Base-by-base conservation (phyloP, 805 yeast genomes). In the Saccharomycopsis amapae region DNA sequence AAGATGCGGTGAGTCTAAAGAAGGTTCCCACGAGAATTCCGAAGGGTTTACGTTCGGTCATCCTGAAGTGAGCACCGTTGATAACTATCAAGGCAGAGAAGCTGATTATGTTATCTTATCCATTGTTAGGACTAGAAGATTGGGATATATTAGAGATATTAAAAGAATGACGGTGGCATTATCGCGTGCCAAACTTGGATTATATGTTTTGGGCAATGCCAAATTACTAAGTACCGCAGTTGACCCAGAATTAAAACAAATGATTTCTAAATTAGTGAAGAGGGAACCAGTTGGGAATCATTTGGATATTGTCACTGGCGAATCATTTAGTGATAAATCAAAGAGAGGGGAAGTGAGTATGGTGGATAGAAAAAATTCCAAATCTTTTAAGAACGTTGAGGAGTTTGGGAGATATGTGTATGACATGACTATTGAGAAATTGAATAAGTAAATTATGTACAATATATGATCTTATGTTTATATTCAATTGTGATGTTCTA, bases 251-350 rank as follows among this genome's bases (percentile, higher is more conserved):
- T 25, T 40, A 5, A 17, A 32, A 19, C 10, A 31, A 31, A 23
- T 40, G n/a, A 13, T 40, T 40, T 25, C 35, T n/a, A 30, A 32
- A 4, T 24, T 35, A 18, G n/a, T n/a, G n/a, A n/a, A n/a, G n/a
- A n/a, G n/a, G n/a, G n/a, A n/a, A n/a, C n/a, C 23, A 23, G 10
- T 12, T 24, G 2, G 31, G 51, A 57, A 62, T 26, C 55, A 66
- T 57, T 64, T 58, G 45, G 71, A 67, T 45, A 66, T 67, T 42
- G 72, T 67, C 22, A 65, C 70, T 20, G 72, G 72, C 5, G n/a
- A n/a, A n/a, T n/a, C n/a, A n/a, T n/a, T n/a, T n/a, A n/a, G n/a
- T n/a, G n/a, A n/a, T n/a, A n/a, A n/a, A n/a, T n/a, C n/a, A n/a
- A n/a, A n/a, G n/a, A n/a, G n/a, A n/a, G n/a, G n/a, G n/a, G n/a